Percentiles rank a stretch among this genome's conserved stretches.
phyloP scores from a whole-genome alignment of 106 monocot genomes.

The Acorus gramineus region DNA sequence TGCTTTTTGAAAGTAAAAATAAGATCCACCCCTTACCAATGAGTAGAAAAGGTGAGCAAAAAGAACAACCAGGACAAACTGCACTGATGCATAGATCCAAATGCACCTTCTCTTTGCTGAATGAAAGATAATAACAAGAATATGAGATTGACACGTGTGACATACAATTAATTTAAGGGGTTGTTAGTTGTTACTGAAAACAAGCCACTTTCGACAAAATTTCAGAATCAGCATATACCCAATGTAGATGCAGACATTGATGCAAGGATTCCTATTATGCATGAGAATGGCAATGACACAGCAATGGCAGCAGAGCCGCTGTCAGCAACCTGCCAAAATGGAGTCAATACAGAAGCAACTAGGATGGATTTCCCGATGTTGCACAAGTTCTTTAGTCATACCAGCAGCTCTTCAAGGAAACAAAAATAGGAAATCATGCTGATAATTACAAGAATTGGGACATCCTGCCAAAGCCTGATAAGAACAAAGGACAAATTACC shows the following conservation, averaged over 20 bases:
- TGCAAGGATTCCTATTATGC: slow-evolving; percentile 37
- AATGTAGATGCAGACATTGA: slow-evolving; percentile 35
- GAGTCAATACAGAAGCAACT: not conserved
- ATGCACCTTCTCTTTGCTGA: slow-evolving; percentile 23
- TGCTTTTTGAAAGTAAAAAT: not conserved
- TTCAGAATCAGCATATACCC: slow-evolving; percentile 12
- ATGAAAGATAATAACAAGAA: not conserved
- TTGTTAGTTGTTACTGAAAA: too few relatives aligned
- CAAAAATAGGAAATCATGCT: slow-evolving; percentile 54
- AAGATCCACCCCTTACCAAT: slow-evolving; percentile 14
- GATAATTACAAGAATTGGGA: slow-evolving; percentile 32
- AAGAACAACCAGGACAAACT: slow-evolving; percentile 39
- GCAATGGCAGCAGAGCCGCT: slow-evolving; percentile 32
- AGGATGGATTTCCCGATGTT: not conserved
- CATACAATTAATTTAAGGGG: too few relatives aligned
- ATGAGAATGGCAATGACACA: slow-evolving; percentile 38
- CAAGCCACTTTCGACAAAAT: not conserved
- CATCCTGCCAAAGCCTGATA: slow-evolving; percentile 24
- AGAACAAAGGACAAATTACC: not conserved
- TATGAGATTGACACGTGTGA: too few relatives aligned
- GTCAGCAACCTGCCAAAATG: slow-evolving; percentile 15
- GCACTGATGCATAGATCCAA: slow-evolving; percentile 35
- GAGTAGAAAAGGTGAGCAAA: slow-evolving; percentile 43
- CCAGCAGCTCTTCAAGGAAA: slow-evolving; percentile 48
- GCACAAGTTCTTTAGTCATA: slow-evolving; percentile 1